Percentiles rank a stretch among this genome's conserved stretches.
These are phyloP conservation scores for Zoysia pacifica DNA, from an alignment of 176 grass and related monocot genomes.

Conservation along the genomic window DNA sequence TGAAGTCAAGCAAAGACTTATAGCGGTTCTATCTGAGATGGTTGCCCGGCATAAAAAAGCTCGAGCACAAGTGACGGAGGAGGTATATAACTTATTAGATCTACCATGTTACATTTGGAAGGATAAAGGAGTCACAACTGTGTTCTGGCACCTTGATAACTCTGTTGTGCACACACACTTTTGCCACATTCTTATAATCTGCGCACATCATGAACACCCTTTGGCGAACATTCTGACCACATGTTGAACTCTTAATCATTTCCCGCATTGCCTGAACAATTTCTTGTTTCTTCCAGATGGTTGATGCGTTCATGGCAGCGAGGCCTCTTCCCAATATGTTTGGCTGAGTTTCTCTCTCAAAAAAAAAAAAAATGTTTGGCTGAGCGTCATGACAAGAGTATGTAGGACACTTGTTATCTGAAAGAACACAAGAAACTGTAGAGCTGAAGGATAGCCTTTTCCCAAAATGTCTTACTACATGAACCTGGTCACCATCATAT, in stretches of 20 bases:
- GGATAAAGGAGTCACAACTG: not conserved
- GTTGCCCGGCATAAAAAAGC: conserved; percentile 79
- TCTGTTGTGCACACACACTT: not conserved
- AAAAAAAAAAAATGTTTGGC: too few species aligned
- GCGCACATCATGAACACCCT: not conserved
- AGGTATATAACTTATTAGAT: conserved; percentile 49
- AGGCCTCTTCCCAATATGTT: conserved; percentile 93
- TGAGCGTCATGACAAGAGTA: not conserved
- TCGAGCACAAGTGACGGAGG: conserved; percentile 65
- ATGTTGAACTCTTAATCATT: not conserved
- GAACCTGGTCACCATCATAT: not conserved
- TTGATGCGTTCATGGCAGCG: conserved; percentile 77
- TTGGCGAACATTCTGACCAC: not conserved
- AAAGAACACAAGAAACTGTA: conserved; percentile 6
- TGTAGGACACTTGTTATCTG: not conserved
- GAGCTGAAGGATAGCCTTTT: not conserved
- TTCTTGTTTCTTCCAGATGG: conserved; percentile 60
- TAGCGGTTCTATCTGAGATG: conserved; percentile 59
- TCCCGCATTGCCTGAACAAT: not conserved
- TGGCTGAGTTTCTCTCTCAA: not conserved
- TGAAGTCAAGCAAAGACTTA: conserved; percentile 71
- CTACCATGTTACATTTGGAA: not conserved
- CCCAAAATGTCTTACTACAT: not conserved
- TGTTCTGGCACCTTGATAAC: not conserved
- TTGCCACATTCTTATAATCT: not conserved